Percentiles rank a stretch among this genome's conserved stretches.
These are phyloP conservation scores for Phialophora tarda DNA, from an alignment of 2,329 filamentous ascomycete genomes.

Conservation along the genomic window DNA sequence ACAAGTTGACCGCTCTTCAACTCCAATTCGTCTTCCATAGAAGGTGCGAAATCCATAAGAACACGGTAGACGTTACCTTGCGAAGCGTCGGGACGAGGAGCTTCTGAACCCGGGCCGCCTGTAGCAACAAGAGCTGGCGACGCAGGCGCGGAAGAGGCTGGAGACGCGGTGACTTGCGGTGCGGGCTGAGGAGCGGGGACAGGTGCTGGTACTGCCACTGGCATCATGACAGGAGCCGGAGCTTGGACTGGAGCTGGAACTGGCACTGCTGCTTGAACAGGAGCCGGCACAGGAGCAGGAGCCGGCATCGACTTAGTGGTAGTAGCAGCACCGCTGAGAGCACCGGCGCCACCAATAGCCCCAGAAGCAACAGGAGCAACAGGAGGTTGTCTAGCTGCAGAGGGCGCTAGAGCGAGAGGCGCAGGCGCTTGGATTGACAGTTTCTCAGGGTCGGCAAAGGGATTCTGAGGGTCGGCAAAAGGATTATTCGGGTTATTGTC, in stretches of 20 bases:
- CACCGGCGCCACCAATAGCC: slow-evolving; percentile 50
- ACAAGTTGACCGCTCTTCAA: slow-evolving; percentile 82
- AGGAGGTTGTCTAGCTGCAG: slow-evolving; percentile 48
- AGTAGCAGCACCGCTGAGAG: slow-evolving; percentile 34
- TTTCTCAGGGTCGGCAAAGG: slow-evolving; percentile 34
- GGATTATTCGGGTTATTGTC: slow-evolving; percentile 37
- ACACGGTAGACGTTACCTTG: slow-evolving; percentile 82
- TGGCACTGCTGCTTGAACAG: slow-evolving; percentile 47
- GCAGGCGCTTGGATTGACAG: slow-evolving; percentile 33
- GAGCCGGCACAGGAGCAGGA: slow-evolving; percentile 69
- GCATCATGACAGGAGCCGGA: slow-evolving; percentile 7
- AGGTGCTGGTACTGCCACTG: slow-evolving; percentile 36
- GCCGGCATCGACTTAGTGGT: slow-evolving; percentile 15
- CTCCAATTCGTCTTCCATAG: slow-evolving; percentile 88
- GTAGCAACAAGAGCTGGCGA: slow-evolving; percentile 47
- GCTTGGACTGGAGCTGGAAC: slow-evolving; percentile 52
- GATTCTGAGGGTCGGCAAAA: slow-evolving; percentile 40
- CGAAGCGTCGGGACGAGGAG: slow-evolving; percentile 53
- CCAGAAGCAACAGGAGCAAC: slow-evolving; percentile 47
- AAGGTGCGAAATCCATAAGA: slow-evolving; percentile 91
- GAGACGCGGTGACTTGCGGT: slow-evolving; percentile 45
- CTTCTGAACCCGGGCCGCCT: slow-evolving; percentile 58
- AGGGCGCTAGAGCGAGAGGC: slow-evolving; percentile 39
- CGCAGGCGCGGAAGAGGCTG: slow-evolving; percentile 61
- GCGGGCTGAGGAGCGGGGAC: slow-evolving; percentile 32